Conservation (phyloP, 2,329 filamentous ascomycete species). For the Arachnopeziza araneosa region DNA sequence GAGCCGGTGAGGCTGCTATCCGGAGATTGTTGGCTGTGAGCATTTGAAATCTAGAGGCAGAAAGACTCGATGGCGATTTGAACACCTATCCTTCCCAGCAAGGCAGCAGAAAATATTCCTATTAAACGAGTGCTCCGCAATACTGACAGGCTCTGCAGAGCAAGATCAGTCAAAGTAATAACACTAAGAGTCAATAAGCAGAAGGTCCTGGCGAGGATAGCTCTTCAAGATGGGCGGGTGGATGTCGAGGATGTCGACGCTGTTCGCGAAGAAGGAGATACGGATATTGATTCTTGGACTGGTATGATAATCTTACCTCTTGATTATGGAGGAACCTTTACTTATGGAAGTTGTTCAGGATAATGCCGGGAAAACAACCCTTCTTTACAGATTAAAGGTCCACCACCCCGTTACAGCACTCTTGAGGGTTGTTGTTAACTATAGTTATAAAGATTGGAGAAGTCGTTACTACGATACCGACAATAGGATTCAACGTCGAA, state of each 20-base stretch:
- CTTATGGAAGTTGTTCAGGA: slow-evolving; percentile 52
- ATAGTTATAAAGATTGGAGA: slow-evolving; percentile 71
- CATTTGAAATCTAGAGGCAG: not conserved
- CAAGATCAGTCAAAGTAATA: not conserved
- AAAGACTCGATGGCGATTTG: not conserved
- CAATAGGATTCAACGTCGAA: slow-evolving; percentile 98
- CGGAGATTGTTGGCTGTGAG: not conserved
- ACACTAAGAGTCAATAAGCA: not conserved
- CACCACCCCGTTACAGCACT: slow-evolving; percentile 4
- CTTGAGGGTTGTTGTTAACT: not conserved
- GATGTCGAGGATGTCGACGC: slow-evolving; percentile 62
- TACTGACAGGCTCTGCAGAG: not conserved
- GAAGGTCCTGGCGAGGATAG: not conserved
- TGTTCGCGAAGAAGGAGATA: slow-evolving; percentile 97
- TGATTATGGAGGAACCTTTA: not conserved
- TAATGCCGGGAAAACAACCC: slow-evolving; percentile 96
- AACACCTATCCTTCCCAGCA: not conserved
- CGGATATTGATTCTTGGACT: slow-evolving; percentile 90
- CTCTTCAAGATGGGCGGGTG: slow-evolving; percentile 53
- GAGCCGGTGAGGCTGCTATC: not conserved
- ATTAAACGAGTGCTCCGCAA: not conserved
- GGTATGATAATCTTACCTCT: slow-evolving; percentile 47
- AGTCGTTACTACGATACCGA: slow-evolving; percentile 97
- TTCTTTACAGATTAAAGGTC: slow-evolving; percentile 94
- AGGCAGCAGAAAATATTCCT: not conserved